Evolutionary conservation across 2,329 filamentous ascomycete species (phyloP), one percentile per base, ranked within the genome.

Genomic region (Drechslerella dactyloides): DNA sequence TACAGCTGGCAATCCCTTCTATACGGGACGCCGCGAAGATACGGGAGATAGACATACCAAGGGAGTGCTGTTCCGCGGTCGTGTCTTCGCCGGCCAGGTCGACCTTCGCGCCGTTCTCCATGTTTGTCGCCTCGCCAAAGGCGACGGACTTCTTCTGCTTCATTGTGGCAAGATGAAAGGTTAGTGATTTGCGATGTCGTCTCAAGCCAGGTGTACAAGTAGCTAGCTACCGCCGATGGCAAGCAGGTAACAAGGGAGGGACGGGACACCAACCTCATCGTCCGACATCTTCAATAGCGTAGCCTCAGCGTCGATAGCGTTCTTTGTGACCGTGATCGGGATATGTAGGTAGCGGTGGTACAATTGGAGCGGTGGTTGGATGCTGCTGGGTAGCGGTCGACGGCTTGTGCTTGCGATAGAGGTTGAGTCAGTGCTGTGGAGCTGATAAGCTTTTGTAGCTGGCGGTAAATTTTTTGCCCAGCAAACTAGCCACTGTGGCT

Each of bases 391-490:
- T 44, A 19, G 19, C 4, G 10, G 44, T 59, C 13, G 46, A 54
- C 50, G 30, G 21, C 15, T 27, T 2, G 27, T 24, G 54, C 19
- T 37, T 37, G 19, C 19, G 23, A 40, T 23, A 40, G 61, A 27
- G 54, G 60, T 72, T 72, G 68, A 72, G 68, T 72, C 68, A 72
- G 46, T 48, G 5, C 44, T 15, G 44, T 65, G 40, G 54, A 63
- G 66, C 66, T 65, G 68, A 72, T 72, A 72, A 72, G 68, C 63
- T 54, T 60, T 72, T 72, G 60, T 61, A 53, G 59, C 56, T 48
- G 44, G 63, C 55, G 24, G 51, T 57, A 72, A 72, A 65, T 72
- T 72, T 72, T 72, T 65, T 69, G 51, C 51, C 60, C 64, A 65
- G 68, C 46, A 55, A 10, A 57, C 17, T 27, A 13, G 53, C 33